phyloP scores from a whole-genome alignment of 1,284 basidiomycete genomes.

The Ganoderma multipileum region DNA sequence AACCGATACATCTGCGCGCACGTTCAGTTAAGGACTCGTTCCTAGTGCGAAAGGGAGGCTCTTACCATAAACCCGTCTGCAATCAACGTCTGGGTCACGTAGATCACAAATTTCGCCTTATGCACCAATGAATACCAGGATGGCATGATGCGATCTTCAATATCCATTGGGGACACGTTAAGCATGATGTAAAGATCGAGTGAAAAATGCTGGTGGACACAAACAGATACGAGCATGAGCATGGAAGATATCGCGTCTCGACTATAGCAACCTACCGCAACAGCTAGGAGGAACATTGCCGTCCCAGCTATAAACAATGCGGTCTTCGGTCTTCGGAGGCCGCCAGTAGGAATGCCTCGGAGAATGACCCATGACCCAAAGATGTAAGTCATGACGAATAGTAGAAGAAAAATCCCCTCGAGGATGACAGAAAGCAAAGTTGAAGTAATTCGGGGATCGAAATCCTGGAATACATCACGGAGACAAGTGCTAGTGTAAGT shows the following conservation, averaged over 20 bases:
- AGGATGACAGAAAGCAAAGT: neutral
- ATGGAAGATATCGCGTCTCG: neutral
- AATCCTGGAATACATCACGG: neutral
- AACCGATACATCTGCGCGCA: neutral
- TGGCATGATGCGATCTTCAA: neutral
- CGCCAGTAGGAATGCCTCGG: neutral
- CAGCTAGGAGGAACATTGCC: neutral
- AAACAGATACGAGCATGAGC: neutral
- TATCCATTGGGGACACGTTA: neutral
- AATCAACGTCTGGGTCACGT: slow-evolving; percentile 2
- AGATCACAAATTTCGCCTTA: slow-evolving; percentile 3
- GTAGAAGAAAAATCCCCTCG: neutral
- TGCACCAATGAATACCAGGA: neutral
- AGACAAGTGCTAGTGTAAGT: neutral
- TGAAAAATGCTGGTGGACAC: neutral
- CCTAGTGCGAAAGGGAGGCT: neutral
- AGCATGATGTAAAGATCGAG: neutral
- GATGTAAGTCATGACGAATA: neutral
- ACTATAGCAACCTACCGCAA: neutral
- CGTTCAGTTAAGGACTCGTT: neutral
- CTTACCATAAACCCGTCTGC: slow-evolving; percentile 2
- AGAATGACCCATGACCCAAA: neutral
- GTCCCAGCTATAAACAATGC: neutral
- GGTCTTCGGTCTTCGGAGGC: neutral
- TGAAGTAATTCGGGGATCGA: neutral